Evolutionary conservation across 2,329 filamentous ascomycete species (phyloP), one percentile per base, ranked within the genome.

Genomic region (Trichoderma koningiopsis): DNA sequence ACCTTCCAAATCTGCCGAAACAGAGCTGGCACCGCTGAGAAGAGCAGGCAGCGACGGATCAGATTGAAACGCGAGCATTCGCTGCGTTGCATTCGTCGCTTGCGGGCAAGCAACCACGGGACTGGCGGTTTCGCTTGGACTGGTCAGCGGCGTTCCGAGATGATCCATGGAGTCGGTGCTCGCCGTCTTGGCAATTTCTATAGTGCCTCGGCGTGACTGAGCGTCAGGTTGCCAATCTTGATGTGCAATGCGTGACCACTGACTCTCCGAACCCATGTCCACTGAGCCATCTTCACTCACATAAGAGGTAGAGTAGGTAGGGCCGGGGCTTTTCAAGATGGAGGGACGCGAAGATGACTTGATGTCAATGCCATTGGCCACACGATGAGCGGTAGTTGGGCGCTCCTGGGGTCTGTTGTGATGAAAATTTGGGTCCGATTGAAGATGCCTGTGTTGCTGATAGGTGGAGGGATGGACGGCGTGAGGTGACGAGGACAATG

Each of bases 11-110:
- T 90, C 88, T 0, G 86, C 87, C 16, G 87, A 90, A 11, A 90
- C 84, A 2, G 88, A 91, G 74, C 88, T 89, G 10, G 88, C 87
- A 13, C 88, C 87, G 68, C 88, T 90, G 13, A 90, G 81, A 8
- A 90, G 79, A 7, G 88, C 88, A 13, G 88, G 88, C 3, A 91
- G 78, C 5, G 88, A 91, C 0, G 88, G 88, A 64, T 90, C 88
- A 3, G 88, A 90, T 68, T 86, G 87, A 76, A 89, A 89, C 3
- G 81, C 81, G 19, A 85, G 74, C 73, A 85, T 84, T 10, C 83
- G 80, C 29, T 85, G 84, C 4, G 83, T 81, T 1, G 80, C 76
- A n/a, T 79, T 80, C 70, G 82, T 82, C 27, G 78, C 78, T 5
- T 80, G 77, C 7, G 76, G 76, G 55, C 80, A 80, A 2, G 80